Percentiles rank a stretch among this genome's conserved stretches.
These are phyloP conservation scores for Geotrichum australiense DNA, from an alignment of 1,139 yeast species.

Conservation along the genomic window DNA sequence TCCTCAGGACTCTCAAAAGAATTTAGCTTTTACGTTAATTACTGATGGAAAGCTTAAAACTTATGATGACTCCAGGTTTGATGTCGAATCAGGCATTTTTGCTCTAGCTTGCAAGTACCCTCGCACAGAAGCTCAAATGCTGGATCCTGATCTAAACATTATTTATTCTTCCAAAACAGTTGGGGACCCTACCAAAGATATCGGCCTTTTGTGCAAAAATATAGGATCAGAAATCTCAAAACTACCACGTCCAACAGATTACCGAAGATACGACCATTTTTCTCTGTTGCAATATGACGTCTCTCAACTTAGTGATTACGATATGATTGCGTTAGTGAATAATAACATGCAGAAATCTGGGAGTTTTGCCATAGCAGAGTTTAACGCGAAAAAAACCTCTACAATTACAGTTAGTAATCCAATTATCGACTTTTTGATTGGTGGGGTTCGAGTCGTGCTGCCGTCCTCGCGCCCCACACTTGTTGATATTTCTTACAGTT, in stretches of 20 bases:
- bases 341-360: conserved; percentile 26
- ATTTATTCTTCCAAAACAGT: conserved; percentile 16
- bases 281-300: conserved; percentile 39
- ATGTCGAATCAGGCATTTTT: conserved; percentile 20
- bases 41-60: conserved; percentile 18
- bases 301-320: conserved; percentile 36
- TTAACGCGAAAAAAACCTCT: conserved; percentile 30
- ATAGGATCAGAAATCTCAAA: conserved; percentile 22
- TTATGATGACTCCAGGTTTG: conserved; percentile 10
- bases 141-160: conserved; percentile 17
- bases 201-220: conserved; percentile 24
- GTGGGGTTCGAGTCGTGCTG: conserved; percentile 31
- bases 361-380: conserved; percentile 28
- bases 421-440: conserved; percentile 19
- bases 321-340: conserved; percentile 44
- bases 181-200: conserved; percentile 9
- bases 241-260: conserved; percentile 20
- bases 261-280: conserved; percentile 43
- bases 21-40: conserved; percentile 8
- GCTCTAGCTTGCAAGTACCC: conserved; percentile 25
- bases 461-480: conserved; percentile 44
- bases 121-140: conserved; percentile 11
- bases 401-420: conserved; percentile 28
- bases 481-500: conserved; percentile 45
- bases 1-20: conserved; percentile 2